Evolutionary conservation across 768 basidiomycete genomes (phyloP).

Genomic region (Tulasnella sp.): DNA sequence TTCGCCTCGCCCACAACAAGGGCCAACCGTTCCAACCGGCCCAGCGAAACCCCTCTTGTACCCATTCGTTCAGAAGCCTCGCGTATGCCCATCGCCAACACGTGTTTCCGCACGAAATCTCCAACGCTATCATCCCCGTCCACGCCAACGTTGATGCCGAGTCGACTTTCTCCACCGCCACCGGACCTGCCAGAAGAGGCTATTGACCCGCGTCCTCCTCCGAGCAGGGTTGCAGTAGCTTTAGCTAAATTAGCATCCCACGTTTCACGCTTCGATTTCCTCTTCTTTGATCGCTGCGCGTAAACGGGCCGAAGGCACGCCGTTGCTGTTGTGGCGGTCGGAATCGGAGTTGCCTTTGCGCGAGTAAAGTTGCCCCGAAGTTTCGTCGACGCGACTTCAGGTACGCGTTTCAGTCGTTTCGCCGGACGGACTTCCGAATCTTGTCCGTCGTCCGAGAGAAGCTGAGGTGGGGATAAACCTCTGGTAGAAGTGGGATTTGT

Average conservation of each 20-base stretch:
- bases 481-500: background rate
- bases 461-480: background rate
- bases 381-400: constrained; percentile 1
- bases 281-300: constrained; percentile 9
- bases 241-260: constrained; percentile 1
- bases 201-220: constrained; percentile 4
- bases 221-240: constrained; percentile 23
- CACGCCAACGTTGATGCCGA: background rate
- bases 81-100: constrained; percentile 5
- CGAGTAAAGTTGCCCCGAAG: background rate
- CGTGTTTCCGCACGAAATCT: constrained; percentile 6
- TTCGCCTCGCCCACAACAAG: constrained; percentile 34
- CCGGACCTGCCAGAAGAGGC: background rate
- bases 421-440: background rate
- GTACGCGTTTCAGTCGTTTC: background rate
- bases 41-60: constrained; percentile 32
- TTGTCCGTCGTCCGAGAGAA: background rate
- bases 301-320: constrained; percentile 22
- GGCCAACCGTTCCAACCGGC: constrained; percentile 50
- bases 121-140: background rate
- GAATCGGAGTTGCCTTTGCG: background rate
- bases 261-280: constrained; percentile 4
- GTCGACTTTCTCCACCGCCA: background rate
- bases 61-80: background rate
- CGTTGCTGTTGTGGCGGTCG: background rate